phyloP scores from a whole-genome alignment of 257 asterid genomes.

The Solanum sejunctum region DNA sequence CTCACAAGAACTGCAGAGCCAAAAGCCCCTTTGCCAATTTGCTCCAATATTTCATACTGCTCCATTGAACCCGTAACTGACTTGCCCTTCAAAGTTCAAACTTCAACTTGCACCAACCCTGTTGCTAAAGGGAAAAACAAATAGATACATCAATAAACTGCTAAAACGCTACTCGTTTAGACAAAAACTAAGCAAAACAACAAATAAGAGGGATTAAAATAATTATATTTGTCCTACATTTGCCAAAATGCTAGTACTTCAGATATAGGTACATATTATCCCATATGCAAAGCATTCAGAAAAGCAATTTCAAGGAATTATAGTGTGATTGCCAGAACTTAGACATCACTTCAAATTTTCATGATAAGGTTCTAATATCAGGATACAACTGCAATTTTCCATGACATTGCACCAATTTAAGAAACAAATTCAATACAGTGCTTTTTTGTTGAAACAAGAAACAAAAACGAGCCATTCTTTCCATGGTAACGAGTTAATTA shows the following conservation, averaged over 20 bases:
- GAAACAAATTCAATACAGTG: not conserved
- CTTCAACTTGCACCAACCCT: not conserved
- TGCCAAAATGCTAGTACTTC: not conserved
- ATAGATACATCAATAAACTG: not conserved
- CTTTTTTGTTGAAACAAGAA: not conserved
- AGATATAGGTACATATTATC: not conserved
- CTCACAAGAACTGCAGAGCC: conserved; percentile 86
- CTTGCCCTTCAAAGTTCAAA: not conserved
- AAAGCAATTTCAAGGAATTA: not conserved
- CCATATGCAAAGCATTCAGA: not conserved
- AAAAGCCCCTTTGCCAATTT: conserved; percentile 91
- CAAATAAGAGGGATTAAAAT: not conserved
- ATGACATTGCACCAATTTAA: not conserved
- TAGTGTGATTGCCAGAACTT: not conserved
- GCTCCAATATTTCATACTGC: conserved; percentile 77
- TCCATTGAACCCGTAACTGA: conserved; percentile 30
- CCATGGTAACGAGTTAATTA: not conserved
- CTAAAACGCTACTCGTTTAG: not conserved
- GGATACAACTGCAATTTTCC: not conserved
- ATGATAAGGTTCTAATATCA: not conserved
- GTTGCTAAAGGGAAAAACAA: not conserved
- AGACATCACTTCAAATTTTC: not conserved
- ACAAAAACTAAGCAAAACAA: not conserved
- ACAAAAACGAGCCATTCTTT: not conserved
- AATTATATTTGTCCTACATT: not conserved